Evolutionary conservation across 306 rosid genomes (phyloP).

Genomic region (Purshia tridentata): DNA sequence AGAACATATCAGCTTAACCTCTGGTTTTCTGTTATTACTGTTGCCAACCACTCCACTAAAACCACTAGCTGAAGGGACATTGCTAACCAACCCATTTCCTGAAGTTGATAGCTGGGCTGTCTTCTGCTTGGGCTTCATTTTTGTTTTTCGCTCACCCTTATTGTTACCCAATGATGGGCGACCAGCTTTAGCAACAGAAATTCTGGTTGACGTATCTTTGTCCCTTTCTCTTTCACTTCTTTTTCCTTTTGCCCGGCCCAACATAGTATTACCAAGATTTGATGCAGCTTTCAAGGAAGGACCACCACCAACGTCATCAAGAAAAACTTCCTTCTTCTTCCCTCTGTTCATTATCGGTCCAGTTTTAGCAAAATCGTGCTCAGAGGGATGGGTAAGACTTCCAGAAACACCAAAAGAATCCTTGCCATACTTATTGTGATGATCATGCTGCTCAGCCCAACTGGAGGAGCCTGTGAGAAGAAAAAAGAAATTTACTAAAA

Average conservation of each 20-base stretch:
- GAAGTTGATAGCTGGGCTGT: conserved; percentile 57
- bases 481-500: conserved; percentile 21
- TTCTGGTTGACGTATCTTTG: conserved; percentile 48
- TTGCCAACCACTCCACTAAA: conserved; percentile 36
- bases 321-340: conserved; percentile 71
- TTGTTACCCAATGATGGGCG: conserved; percentile 45
- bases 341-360: conserved; percentile 60
- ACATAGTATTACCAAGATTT: conserved; percentile 43
- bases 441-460: conserved; percentile 38
- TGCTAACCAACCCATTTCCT: conserved; percentile 49
- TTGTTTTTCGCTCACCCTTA: conserved; percentile 65
- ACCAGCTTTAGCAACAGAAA: conserved; percentile 45
- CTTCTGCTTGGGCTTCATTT: conserved; percentile 77
- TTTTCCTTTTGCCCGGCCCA: conserved; percentile 66
- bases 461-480: conserved; percentile 57
- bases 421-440: conserved; percentile 31
- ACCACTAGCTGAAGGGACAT: conserved; percentile 37
- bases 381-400: conserved; percentile 43
- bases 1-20: conserved; percentile 33
- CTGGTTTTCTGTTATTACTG: conserved; percentile 33
- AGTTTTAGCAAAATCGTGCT: conserved; percentile 51
- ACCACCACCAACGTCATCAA: conserved; percentile 70
- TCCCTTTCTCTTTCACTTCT: conserved; percentile 77
- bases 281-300: conserved; percentile 51
- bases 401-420: conserved; percentile 32